A percentile compares a stretch with the other conserved stretches of the same genome.
phyloP scores from a whole-genome alignment of 176 grass and related monocot genomes.

The Triticum urartu region DNA sequence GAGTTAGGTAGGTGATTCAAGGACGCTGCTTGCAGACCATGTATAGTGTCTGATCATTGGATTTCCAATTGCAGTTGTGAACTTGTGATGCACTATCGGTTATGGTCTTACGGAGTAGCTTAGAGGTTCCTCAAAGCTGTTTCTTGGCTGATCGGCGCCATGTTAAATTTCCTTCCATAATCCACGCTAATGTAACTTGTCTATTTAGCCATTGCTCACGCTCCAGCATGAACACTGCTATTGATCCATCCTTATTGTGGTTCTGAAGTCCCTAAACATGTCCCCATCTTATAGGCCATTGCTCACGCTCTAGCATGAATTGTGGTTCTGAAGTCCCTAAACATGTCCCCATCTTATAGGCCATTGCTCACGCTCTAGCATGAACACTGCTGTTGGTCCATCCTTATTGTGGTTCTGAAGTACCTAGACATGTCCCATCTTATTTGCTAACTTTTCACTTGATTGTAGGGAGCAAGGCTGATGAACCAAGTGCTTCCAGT shows the following conservation, averaged over 20 bases:
- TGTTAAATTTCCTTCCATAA: too few species aligned
- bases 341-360: background rate
- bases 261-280: background rate
- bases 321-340: background rate
- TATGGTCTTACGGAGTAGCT: background rate
- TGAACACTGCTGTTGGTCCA: background rate
- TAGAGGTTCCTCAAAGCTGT: background rate
- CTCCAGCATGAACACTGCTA: too few species aligned
- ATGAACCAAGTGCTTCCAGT: constrained; percentile 47
- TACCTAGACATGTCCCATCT: background rate
- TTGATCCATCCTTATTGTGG: background rate
- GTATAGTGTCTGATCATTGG: background rate
- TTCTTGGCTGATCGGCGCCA: background rate
- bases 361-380: too few species aligned
- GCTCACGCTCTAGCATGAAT: background rate
- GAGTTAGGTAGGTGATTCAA: background rate
- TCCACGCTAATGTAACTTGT: too few species aligned
- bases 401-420: background rate
- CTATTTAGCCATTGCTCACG: too few species aligned
- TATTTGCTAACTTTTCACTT: background rate
- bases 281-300: background rate
- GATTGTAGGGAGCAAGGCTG: constrained; percentile 59
- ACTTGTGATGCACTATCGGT: background rate
- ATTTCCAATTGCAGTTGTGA: background rate
- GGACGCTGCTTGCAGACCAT: background rate